Base-by-base conservation (phyloP, 2,329 filamentous ascomycete genomes). In the Laburnicola sp. region DNA sequence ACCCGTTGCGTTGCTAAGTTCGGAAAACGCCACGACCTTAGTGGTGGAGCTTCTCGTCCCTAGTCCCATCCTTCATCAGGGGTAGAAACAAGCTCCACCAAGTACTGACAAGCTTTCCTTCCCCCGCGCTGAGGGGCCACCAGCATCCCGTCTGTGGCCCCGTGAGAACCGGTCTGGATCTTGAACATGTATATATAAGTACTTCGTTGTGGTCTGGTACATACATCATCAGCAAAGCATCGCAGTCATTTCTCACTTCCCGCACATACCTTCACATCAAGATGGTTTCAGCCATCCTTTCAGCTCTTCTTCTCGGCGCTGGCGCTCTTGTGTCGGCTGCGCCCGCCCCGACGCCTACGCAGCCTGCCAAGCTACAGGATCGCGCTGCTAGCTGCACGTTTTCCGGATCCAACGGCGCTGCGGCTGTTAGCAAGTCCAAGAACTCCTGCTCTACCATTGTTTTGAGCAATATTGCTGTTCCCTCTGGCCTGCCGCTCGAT, bases 401-500 rank as follows among this genome's bases (percentile, higher is more conserved):
- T 16, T 30, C 23, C 5, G 45, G 45, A 11, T 3, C 45, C 64
- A 81, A 76, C 37, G 75, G 77, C 41, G 77, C 79, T 45, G 74
- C 76, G 3, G 62, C 74, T 4, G 80, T 80, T 37, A 78, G 73
- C 51, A 74, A 74, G 52, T 74, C 74, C 61, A 81, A 82, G 68
- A 62, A 65, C 4, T 74, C 74, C 7, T 86, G 84, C 69, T 73
- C 80, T 8, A 77, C 73, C 39, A 84, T 86, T 53, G 69, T 78
- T 22, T 72, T 86, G 16, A 76, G 75, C 51, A 74, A 76, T 56
- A 76, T 86, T 41, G 70, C 70, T 11, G 83, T 86, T 9, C 83
- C 83, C 3, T 78, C 82, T 5, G 82, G 82, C 16, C 72, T 73
- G 7, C 85, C 83, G 2, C 76, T 86, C 2, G 82, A 86, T 62